Percentiles rank a stretch among this genome's conserved stretches.
phyloP scores from a whole-genome alignment of 148 eudicot genomes.

The Vaccinium myrtillus region DNA sequence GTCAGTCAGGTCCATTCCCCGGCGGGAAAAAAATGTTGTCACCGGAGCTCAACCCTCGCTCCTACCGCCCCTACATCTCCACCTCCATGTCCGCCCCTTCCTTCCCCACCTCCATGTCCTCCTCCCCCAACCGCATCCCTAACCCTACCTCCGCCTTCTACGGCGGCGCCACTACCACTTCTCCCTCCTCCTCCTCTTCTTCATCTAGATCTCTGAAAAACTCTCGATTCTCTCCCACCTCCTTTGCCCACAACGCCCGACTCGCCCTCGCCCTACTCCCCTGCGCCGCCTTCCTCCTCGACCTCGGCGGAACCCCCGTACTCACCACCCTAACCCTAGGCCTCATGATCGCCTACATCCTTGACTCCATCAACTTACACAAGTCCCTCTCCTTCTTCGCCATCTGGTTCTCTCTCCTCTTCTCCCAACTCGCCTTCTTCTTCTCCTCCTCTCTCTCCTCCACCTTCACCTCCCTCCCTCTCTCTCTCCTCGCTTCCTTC shows the following conservation, averaged over 20 bases:
- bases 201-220: constrained; percentile 34
- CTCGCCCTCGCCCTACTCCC: constrained; percentile 73
- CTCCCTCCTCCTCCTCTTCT: constrained; percentile 29
- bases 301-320: constrained; percentile 88
- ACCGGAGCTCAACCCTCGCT: constrained; percentile 67
- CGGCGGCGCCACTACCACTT: constrained; percentile 11
- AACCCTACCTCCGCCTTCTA: constrained; percentile 34
- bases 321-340: constrained; percentile 54
- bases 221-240: constrained; percentile 47
- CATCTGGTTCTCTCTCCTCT: constrained; percentile 76
- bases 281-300: constrained; percentile 71
- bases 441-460: constrained; percentile 49
- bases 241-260: constrained; percentile 60
- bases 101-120: constrained; percentile 32
- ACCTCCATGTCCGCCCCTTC: constrained; percentile 54
- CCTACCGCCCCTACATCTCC: constrained; percentile 65
- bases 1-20: neutral
- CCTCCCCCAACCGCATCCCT: constrained; percentile 45
- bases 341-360: constrained; percentile 74
- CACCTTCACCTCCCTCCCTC: constrained; percentile 48
- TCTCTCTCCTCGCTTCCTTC: constrained; percentile 47
- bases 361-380: constrained; percentile 62
- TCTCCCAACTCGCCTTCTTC: constrained; percentile 75
- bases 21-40: constrained; percentile 50
- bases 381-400: constrained; percentile 85